These are phyloP conservation scores for Fusarium hostae DNA, from an alignment of 2,329 filamentous ascomycete species.

Conservation along the genomic window DNA sequence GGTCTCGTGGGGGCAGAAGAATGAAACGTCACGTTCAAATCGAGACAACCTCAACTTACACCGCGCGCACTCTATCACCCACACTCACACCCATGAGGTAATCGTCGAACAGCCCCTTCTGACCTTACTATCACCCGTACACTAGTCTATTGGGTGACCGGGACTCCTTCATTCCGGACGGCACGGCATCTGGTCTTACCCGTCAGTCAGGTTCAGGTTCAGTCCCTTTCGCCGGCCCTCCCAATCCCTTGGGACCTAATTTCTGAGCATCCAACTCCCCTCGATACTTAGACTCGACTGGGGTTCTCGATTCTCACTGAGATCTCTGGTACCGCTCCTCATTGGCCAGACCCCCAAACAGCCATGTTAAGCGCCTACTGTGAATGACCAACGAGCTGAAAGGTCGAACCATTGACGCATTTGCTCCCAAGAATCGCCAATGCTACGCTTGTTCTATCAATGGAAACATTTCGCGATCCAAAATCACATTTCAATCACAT, in stretches of 20 bases:
- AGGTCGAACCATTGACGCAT: background rate
- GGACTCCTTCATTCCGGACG: slow-evolving; percentile 18
- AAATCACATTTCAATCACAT: slow-evolving; percentile 15
- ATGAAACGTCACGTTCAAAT: slow-evolving; percentile 37
- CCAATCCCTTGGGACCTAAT: slow-evolving; percentile 30
- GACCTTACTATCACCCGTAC: slow-evolving; percentile 1
- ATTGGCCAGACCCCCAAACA: slow-evolving; percentile 29
- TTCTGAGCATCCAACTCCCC: slow-evolving; percentile 30
- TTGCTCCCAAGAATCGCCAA: background rate
- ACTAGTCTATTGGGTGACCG: slow-evolving; percentile 12
- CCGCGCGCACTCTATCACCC: background rate
- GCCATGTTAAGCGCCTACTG: slow-evolving; percentile 1
- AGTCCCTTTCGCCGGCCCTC: slow-evolving; percentile 16
- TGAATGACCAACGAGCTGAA: background rate
- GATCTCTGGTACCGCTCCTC: slow-evolving; percentile 38
- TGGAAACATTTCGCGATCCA: background rate
- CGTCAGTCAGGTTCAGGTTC: slow-evolving; percentile 1
- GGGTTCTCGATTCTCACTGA: slow-evolving; percentile 37
- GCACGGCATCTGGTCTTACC: slow-evolving; percentile 19
- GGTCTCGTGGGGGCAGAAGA: slow-evolving; percentile 29
- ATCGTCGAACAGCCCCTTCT: slow-evolving; percentile 4
- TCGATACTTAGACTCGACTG: slow-evolving; percentile 7
- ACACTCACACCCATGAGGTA: slow-evolving; percentile 4
- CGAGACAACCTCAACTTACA: slow-evolving; percentile 23
- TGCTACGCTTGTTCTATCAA: background rate